Conservation (phyloP, 139 green algal genomes). For the Zygnema circumcarinatum region DNA sequence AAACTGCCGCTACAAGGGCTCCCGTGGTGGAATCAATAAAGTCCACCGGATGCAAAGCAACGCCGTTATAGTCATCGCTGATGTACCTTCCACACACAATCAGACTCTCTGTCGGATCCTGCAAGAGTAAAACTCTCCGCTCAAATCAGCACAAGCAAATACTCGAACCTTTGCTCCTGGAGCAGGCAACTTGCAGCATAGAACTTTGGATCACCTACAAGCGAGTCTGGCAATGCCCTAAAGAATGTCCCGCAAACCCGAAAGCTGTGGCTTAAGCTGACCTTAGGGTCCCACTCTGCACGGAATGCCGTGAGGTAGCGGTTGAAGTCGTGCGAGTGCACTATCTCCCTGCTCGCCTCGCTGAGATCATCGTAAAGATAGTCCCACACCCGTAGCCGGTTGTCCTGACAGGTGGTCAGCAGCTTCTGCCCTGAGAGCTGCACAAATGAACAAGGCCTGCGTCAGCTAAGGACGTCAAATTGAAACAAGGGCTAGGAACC, state of each 20-base stretch:
- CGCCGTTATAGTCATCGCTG: conserved; percentile 80
- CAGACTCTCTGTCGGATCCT: conserved; percentile 76
- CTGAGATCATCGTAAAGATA: conserved; percentile 53
- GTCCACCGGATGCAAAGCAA: conserved; percentile 87
- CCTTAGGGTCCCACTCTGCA: conserved; percentile 83
- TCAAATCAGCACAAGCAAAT: not conserved
- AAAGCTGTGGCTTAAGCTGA: too few species aligned
- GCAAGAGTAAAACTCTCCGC: too few species aligned
- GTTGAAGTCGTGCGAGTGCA: conserved; percentile 95
- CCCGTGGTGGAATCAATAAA: conserved; percentile 78
- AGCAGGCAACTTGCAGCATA: not conserved
- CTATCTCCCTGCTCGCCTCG: conserved; percentile 73
- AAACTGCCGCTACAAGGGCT: conserved; percentile 67
- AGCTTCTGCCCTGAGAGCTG: conserved; percentile 80
- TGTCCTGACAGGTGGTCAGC: conserved; percentile 90
- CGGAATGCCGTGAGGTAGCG: conserved; percentile 86
- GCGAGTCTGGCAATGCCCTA: too few species aligned
- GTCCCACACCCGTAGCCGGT: conserved; percentile 86
- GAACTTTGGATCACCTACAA: too few species aligned
- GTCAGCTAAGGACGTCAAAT: too few species aligned
- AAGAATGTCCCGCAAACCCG: too few species aligned
- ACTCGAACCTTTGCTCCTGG: conserved; percentile 15
- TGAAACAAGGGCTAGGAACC: conserved; percentile 7
- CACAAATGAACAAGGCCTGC: not conserved
- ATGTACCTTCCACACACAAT: conserved; percentile 88